Conservation (phyloP, 192 early-diverging fungal species). For the Linnemannia zychae region DNA sequence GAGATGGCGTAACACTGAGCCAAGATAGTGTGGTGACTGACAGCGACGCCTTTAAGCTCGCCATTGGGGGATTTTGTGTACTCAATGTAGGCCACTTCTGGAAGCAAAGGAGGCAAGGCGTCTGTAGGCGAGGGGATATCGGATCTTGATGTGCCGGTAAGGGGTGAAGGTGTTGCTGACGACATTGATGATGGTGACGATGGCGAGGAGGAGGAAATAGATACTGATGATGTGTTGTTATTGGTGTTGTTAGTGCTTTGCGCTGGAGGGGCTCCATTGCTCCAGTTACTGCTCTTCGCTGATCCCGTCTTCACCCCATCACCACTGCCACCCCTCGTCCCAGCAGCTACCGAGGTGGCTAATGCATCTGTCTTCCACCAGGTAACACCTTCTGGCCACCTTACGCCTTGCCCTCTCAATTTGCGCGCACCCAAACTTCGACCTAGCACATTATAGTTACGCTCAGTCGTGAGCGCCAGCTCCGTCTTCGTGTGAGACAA, state of each 20-base stretch:
- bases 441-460: conserved; percentile 73
- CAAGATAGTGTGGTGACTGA: conserved; percentile 81
- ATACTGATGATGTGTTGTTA: neutral
- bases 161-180: neutral
- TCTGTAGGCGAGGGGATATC: conserved; percentile 16
- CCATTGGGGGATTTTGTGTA: conserved; percentile 85
- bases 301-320: conserved; percentile 45
- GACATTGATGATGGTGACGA: neutral
- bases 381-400: conserved; percentile 71
- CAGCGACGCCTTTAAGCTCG: conserved; percentile 83
- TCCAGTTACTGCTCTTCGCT: neutral
- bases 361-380: conserved; percentile 88
- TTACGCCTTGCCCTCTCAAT: neutral
- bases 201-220: neutral
- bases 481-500: conserved; percentile 68
- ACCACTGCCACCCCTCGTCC: conserved; percentile 27
- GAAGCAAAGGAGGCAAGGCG: neutral
- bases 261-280: neutral
- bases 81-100: conserved; percentile 88
- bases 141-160: neutral
- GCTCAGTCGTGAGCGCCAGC: conserved; percentile 83
- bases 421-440: conserved; percentile 68
- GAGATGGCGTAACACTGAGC: conserved; percentile 66
- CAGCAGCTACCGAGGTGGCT: conserved; percentile 33
- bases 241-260: neutral